These are phyloP conservation scores for Botrytis squamosa DNA, from an alignment of 2,329 filamentous ascomycete species.

Conservation along the genomic window DNA sequence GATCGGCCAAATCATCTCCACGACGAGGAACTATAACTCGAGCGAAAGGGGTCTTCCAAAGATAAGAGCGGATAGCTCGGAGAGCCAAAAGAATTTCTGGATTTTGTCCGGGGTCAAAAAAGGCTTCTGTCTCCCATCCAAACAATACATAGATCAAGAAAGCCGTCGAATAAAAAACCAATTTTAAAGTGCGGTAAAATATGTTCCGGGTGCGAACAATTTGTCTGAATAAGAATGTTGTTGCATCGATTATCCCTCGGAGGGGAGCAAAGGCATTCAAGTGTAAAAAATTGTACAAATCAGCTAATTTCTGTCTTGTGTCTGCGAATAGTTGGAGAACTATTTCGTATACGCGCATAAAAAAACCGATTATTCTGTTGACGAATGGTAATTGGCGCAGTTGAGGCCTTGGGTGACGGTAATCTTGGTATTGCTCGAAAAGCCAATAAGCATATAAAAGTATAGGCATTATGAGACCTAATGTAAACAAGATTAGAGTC, in stretches of 20 bases:
- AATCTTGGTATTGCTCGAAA: not conserved
- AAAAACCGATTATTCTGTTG: not conserved
- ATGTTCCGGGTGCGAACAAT: not conserved
- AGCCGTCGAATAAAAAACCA: rapidly evolving
- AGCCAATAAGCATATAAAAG: not conserved
- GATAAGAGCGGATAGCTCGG: not conserved
- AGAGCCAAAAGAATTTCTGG: not conserved
- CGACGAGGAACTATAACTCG: not conserved
- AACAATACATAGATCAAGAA: not conserved
- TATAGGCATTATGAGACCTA: not conserved
- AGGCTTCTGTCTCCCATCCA: not conserved
- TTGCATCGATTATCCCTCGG: not conserved
- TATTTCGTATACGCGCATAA: not conserved
- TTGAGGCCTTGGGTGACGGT: not conserved
- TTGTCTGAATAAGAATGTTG: not conserved
- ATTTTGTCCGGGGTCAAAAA: not conserved
- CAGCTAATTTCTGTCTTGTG: not conserved
- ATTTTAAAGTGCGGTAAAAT: rapidly evolving
- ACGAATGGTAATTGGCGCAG: not conserved
- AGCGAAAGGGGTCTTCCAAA: not conserved
- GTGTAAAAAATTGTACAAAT: not conserved
- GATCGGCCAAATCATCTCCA: not conserved
- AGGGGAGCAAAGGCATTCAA: not conserved
- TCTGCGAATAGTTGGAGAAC: not conserved
- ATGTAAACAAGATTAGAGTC: not conserved